These are phyloP conservation scores for Sporobolomyces phaffii DNA, from an alignment of 768 basidiomycete genomes.

Conservation along the genomic window DNA sequence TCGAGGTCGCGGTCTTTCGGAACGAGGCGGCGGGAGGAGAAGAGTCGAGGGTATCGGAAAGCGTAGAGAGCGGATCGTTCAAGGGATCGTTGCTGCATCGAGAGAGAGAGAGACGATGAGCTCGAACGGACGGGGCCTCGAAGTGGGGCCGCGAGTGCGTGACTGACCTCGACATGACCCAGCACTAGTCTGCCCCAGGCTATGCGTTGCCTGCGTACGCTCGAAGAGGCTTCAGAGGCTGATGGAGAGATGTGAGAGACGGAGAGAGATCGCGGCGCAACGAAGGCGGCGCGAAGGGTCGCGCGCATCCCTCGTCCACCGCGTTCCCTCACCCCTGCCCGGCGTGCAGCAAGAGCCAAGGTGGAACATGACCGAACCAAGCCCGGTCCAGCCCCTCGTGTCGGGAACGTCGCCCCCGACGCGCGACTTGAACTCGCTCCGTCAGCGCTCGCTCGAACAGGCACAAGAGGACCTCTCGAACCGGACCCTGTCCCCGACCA, in stretches of 20 bases:
- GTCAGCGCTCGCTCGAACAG: constrained; percentile 3
- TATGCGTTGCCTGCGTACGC: too few relatives aligned
- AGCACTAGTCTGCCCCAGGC: too few relatives aligned
- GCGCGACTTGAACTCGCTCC: background rate
- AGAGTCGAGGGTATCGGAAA: background rate
- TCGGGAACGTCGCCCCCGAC: background rate
- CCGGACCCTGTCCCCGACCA: background rate
- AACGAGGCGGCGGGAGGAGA: background rate
- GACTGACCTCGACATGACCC: background rate
- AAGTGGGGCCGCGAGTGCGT: background rate
- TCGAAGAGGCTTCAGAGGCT: too few relatives aligned
- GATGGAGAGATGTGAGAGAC: background rate
- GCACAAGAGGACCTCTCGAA: constrained; percentile 6
- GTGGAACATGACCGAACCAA: background rate
- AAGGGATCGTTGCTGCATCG: background rate
- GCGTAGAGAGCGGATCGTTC: background rate
- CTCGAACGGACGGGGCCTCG: background rate
- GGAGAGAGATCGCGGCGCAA: background rate
- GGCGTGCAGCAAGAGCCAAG: background rate
- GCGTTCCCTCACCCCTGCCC: background rate
- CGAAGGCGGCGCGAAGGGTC: background rate
- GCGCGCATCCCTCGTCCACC: background rate
- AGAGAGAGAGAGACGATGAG: background rate
- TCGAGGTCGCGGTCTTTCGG: background rate
- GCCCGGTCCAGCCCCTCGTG: background rate